These are phyloP conservation scores for Russula compacta DNA, from an alignment of 768 basidiomycete genomes.

Conservation along the genomic window DNA sequence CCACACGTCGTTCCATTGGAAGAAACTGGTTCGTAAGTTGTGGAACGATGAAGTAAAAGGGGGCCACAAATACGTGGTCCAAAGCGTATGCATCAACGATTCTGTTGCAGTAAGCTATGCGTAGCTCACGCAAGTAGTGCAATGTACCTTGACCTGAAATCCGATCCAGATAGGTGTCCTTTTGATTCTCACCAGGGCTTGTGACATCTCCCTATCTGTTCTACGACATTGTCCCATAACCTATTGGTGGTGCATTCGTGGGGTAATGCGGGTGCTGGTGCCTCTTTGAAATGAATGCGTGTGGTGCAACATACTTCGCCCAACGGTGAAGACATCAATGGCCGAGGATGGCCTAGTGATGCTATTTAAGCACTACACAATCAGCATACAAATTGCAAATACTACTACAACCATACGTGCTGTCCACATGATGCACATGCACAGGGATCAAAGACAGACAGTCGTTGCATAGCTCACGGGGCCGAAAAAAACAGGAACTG, in stretches of 20 bases:
- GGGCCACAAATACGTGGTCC: background rate
- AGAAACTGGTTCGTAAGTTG: background rate
- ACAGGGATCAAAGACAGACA: background rate
- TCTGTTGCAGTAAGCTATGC: background rate
- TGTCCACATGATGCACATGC: background rate
- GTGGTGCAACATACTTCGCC: background rate
- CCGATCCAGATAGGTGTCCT: background rate
- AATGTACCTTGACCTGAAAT: background rate
- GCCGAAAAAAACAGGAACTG: background rate
- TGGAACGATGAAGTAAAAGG: background rate
- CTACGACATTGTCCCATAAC: background rate
- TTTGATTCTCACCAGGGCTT: background rate
- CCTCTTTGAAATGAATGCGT: background rate
- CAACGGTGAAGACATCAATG: background rate
- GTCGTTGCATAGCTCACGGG: background rate
- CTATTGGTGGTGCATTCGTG: no score
- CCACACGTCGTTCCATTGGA: slow-evolving; percentile 54
- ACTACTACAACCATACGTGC: background rate
- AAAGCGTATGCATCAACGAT: background rate
- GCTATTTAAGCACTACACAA: background rate
- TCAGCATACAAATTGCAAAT: background rate
- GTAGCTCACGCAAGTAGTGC: background rate
- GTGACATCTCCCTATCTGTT: background rate
- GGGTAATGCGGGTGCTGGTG: background rate
- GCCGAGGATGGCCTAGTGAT: background rate